phyloP scores from a whole-genome alignment of 352 stramenopile genomes.

The Globisporangium megalacanthum region DNA sequence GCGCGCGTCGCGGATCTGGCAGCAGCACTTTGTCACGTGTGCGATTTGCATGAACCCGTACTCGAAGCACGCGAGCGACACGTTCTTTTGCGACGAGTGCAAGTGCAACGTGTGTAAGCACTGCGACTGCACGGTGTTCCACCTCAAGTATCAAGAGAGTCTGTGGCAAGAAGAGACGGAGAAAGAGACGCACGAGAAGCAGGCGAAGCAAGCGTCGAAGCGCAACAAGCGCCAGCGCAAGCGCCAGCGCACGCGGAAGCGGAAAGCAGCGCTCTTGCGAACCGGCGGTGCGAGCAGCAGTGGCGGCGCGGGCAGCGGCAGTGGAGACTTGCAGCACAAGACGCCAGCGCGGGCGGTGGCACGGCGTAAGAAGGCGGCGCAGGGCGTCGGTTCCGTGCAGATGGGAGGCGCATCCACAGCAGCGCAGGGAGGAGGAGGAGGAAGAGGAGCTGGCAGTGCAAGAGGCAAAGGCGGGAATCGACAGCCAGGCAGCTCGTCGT shows the following conservation, averaged over 20 bases:
- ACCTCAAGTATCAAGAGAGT: slow-evolving; percentile 96
- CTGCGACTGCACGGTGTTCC: slow-evolving; percentile 97
- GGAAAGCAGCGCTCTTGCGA: slow-evolving; percentile 53
- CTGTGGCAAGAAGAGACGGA: slow-evolving; percentile 94
- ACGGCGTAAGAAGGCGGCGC: slow-evolving; percentile 12
- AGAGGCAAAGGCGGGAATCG: background rate
- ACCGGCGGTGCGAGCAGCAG: slow-evolving; percentile 5
- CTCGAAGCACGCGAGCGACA: slow-evolving; percentile 93
- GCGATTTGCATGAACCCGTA: slow-evolving; percentile 95
- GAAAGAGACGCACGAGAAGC: slow-evolving; percentile 87
- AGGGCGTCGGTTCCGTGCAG: slow-evolving; percentile 7
- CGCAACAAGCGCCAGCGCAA: slow-evolving; percentile 85
- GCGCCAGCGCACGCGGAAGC: slow-evolving; percentile 75
- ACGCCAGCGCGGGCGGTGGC: slow-evolving; percentile 17
- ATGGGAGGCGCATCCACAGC: slow-evolving; percentile 34
- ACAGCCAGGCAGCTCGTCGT: background rate
- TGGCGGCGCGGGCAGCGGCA: too few species aligned
- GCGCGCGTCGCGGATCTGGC: slow-evolving; percentile 95
- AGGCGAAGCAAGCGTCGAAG: slow-evolving; percentile 84
- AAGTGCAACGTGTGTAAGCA: slow-evolving; percentile 97
- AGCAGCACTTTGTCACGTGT: slow-evolving; percentile 97
- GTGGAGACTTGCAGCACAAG: slow-evolving; percentile 28
- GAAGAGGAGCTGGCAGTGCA: too few species aligned
- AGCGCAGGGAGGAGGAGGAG: too few species aligned
- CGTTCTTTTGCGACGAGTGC: slow-evolving; percentile 96